phyloP scores from a whole-genome alignment of 768 basidiomycete genomes.

The Suillus spraguei region DNA sequence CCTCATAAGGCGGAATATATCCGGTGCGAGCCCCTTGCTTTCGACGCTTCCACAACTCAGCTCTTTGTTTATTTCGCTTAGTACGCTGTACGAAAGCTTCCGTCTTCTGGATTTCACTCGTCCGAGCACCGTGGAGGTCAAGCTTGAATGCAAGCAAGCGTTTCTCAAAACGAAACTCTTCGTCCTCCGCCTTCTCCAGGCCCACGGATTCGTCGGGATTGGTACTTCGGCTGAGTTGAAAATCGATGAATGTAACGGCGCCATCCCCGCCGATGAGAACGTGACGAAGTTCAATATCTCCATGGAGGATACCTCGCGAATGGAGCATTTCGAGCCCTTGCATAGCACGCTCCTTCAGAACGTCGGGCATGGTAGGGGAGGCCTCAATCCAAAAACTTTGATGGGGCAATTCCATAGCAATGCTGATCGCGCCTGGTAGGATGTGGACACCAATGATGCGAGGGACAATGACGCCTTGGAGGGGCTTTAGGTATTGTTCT shows the following conservation, averaged over 20 bases:
- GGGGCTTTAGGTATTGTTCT: slow-evolving; percentile 44
- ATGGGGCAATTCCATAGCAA: slow-evolving; percentile 58
- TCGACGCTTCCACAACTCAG: slow-evolving; percentile 31
- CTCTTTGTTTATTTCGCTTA: slow-evolving; percentile 30
- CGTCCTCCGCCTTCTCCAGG: slow-evolving; percentile 39
- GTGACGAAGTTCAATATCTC: slow-evolving; percentile 49
- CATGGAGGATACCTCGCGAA: slow-evolving; percentile 48
- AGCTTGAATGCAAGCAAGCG: slow-evolving; percentile 58
- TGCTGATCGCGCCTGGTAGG: slow-evolving; percentile 38
- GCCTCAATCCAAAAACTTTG: slow-evolving; percentile 64
- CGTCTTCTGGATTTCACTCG: slow-evolving; percentile 37
- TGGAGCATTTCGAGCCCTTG: slow-evolving; percentile 53
- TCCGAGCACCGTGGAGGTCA: slow-evolving; percentile 42
- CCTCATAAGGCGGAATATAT: slow-evolving; percentile 32
- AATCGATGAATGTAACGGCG: slow-evolving; percentile 56
- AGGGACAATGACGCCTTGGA: slow-evolving; percentile 58
- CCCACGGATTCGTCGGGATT: slow-evolving; percentile 34
- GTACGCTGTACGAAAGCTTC: slow-evolving; percentile 31
- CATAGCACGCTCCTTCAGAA: slow-evolving; percentile 54
- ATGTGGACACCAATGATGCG: slow-evolving; percentile 52
- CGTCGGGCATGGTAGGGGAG: slow-evolving; percentile 54
- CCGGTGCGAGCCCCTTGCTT: slow-evolving; percentile 30
- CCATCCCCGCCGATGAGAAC: slow-evolving; percentile 59
- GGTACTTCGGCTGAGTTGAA: slow-evolving; percentile 43
- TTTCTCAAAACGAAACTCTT: slow-evolving; percentile 53